Conservation (phyloP, 2,329 filamentous ascomycete genomes). For the Leptodontidium sp. region DNA sequence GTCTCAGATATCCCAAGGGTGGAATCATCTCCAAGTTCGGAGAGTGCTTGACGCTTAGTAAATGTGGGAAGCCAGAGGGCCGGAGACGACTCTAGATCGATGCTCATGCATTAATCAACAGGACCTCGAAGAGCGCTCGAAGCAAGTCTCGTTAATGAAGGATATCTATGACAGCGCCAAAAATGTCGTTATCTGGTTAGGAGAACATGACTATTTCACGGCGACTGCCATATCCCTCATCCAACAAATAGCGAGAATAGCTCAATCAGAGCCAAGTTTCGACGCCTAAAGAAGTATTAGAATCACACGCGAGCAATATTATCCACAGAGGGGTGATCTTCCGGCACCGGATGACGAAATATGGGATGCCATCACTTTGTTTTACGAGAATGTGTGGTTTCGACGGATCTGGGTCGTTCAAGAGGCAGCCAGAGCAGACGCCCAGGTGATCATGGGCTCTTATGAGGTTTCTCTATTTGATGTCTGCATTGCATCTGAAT, state of each 20-base stretch:
- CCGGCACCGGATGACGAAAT: not conserved
- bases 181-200: slow-evolving; percentile 24
- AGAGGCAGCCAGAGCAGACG: slow-evolving; percentile 16
- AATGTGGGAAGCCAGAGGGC: not conserved
- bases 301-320: too few relatives aligned
- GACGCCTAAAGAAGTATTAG: too few relatives aligned
- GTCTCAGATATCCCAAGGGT: slow-evolving; percentile 4
- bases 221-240: slow-evolving; percentile 7
- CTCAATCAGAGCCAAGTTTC: not conserved
- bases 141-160: slow-evolving; percentile 38
- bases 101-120: slow-evolving; percentile 36
- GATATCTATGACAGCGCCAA: slow-evolving; percentile 35
- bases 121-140: slow-evolving; percentile 28
- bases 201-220: slow-evolving; percentile 1
- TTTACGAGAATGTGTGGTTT: slow-evolving; percentile 15
- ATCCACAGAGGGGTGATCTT: not conserved
- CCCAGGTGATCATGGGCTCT: not conserved
- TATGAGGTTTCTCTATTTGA: not conserved
- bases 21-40: not conserved
- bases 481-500: not conserved
- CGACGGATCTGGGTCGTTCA: slow-evolving; percentile 19
- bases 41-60: not conserved
- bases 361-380: slow-evolving; percentile 2
- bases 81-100: slow-evolving; percentile 29
- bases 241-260: not conserved